Conservation (phyloP, 148 eudicot genomes). For the Salicornia ramosissima region DNA sequence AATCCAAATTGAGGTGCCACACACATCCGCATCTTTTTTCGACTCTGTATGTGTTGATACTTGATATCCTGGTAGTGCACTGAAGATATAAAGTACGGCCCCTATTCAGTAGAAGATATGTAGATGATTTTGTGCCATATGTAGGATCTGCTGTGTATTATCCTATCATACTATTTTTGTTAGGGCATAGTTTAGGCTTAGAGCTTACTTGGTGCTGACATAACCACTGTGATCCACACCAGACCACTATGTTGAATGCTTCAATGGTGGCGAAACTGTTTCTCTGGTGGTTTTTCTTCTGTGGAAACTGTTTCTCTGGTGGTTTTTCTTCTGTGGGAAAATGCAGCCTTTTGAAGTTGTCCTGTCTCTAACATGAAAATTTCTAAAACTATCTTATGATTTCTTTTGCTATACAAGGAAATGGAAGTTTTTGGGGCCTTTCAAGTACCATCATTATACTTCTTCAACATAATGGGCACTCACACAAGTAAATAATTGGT, state of each 20-base stretch:
- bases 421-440: too few relatives aligned
- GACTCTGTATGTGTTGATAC: background rate
- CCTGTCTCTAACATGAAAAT: too few relatives aligned
- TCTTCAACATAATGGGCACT: too few relatives aligned
- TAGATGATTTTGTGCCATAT: constrained; percentile 22
- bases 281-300: background rate
- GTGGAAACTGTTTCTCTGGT: background rate
- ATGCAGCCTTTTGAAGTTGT: too few relatives aligned
- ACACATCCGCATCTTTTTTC: constrained; percentile 11
- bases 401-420: too few relatives aligned
- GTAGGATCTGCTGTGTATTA: constrained; percentile 23
- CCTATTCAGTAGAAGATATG: constrained; percentile 1
- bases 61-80: background rate
- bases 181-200: constrained; percentile 16
- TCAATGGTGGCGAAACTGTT: constrained; percentile 3
- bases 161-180: background rate
- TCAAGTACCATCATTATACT: too few relatives aligned
- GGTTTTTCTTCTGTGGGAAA: background rate
- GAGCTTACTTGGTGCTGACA: constrained; percentile 5
- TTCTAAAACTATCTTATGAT: too few relatives aligned
- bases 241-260: background rate
- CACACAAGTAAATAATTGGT: too few relatives aligned
- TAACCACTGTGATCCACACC: background rate
- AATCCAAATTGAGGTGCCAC: constrained; percentile 22
- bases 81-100: background rate